Evolutionary conservation across 495 filamentous ascomycete species (phyloP).

Genomic region (Xylaria grammica): DNA sequence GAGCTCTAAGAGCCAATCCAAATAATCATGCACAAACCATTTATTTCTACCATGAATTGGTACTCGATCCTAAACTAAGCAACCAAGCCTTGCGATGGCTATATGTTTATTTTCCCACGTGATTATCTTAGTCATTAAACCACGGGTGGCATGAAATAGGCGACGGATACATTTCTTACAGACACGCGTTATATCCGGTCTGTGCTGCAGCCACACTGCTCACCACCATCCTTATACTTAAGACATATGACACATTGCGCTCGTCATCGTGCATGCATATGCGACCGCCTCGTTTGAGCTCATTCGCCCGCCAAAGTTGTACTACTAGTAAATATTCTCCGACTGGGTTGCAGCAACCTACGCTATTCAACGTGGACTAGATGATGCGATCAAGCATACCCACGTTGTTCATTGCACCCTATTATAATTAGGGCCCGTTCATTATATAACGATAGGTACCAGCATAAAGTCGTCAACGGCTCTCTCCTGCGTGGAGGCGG

Average conservation of each 20-base stretch:
- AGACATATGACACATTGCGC: background rate
- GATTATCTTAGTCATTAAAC: background rate
- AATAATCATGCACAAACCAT: too few relatives aligned
- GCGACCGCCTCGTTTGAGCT: background rate
- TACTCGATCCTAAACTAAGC: too few relatives aligned
- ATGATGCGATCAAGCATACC: too few relatives aligned
- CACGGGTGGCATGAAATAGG: background rate
- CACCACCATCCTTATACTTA: background rate
- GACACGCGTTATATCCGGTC: background rate
- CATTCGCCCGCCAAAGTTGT: background rate
- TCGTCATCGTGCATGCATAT: conserved; percentile 24
- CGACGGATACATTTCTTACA: background rate
- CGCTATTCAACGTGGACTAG: too few relatives aligned
- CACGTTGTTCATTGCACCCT: too few relatives aligned
- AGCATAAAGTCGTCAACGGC: too few relatives aligned
- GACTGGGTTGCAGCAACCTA: too few relatives aligned
- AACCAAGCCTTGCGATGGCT: background rate
- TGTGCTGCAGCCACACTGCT: conserved; percentile 12
- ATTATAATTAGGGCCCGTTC: too few relatives aligned
- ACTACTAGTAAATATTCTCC: background rate
- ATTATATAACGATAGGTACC: too few relatives aligned
- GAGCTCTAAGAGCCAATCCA: too few relatives aligned
- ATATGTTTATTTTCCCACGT: conserved; percentile 3
- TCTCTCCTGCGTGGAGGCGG: too few relatives aligned
- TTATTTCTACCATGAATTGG: too few relatives aligned